Conservation (phyloP, 352 stramenopile species). For the Phytophthora lateralis region DNA sequence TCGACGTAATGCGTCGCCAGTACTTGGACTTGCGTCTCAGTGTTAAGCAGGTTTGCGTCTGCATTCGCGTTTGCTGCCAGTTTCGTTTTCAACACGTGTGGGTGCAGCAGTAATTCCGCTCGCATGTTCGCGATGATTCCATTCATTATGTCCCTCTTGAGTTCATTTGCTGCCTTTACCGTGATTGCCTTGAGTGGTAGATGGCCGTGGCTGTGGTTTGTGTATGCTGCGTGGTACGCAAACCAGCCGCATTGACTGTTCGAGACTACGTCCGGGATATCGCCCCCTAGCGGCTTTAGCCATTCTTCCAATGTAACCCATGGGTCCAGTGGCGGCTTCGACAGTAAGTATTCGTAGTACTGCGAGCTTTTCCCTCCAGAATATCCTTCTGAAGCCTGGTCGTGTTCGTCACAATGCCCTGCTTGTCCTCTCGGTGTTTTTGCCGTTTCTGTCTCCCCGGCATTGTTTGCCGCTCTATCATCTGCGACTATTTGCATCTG, state of each 20-base stretch:
- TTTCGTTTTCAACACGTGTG: neutral
- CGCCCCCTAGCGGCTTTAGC: neutral
- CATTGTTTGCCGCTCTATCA: too few species aligned
- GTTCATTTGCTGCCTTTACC: neutral
- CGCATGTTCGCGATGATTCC: neutral
- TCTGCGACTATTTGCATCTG: too few species aligned
- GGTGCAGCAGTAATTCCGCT: neutral
- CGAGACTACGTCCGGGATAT: neutral
- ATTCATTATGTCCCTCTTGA: neutral
- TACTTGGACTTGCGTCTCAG: neutral
- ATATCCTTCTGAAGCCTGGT: too few species aligned
- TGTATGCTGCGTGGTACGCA: neutral
- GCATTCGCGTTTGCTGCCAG: neutral
- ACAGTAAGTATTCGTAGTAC: too few species aligned
- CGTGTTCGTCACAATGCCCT: too few species aligned
- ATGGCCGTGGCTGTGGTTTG: neutral
- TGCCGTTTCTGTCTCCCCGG: too few species aligned
- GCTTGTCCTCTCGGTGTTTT: too few species aligned
- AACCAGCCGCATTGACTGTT: neutral
- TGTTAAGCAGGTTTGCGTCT: neutral
- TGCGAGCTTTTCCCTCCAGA: too few species aligned
- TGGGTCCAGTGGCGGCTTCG: too few species aligned
- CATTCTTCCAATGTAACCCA: too few species aligned
- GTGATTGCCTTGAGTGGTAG: neutral
- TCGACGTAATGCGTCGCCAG: neutral